Percentiles rank a stretch among this genome's conserved stretches.
Evolutionary conservation across 1,284 basidiomycete genomes (phyloP).

Genomic region (Chalciporus piperatoides): DNA sequence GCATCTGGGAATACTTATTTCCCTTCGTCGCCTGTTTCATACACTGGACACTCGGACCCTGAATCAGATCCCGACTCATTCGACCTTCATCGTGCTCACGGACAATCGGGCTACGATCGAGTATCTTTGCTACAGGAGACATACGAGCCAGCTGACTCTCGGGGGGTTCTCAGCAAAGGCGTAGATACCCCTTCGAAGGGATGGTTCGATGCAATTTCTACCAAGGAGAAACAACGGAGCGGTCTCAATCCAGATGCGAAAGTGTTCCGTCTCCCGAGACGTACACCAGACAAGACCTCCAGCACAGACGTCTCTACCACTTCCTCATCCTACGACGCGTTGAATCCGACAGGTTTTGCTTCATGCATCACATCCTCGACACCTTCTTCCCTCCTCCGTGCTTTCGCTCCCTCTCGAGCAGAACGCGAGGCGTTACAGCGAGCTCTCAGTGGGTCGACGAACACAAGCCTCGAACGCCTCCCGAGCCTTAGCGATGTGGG

Average conservation of each 20-base stretch:
- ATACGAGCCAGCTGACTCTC: slow-evolving; percentile 12
- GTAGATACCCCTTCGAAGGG: slow-evolving; percentile 35
- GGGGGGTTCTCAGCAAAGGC: slow-evolving; percentile 13
- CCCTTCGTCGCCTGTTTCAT: slow-evolving; percentile 37
- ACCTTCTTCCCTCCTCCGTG: slow-evolving; percentile 57
- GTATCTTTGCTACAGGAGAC: slow-evolving; percentile 36
- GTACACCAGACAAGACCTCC: slow-evolving; percentile 22
- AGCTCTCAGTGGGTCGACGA: slow-evolving; percentile 62
- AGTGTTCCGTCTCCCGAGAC: slow-evolving; percentile 60
- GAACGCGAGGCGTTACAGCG: slow-evolving; percentile 77
- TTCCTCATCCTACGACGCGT: slow-evolving; percentile 42
- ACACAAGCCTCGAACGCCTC: slow-evolving; percentile 67
- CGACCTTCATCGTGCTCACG: slow-evolving; percentile 39
- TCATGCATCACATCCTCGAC: slow-evolving; percentile 38
- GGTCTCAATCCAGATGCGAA: slow-evolving; percentile 83
- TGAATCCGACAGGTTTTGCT: slow-evolving; percentile 54
- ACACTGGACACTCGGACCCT: slow-evolving; percentile 22
- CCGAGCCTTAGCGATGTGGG: slow-evolving; percentile 69
- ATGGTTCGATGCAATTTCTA: slow-evolving; percentile 46
- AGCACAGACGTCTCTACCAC: slow-evolving; percentile 15
- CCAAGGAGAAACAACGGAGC: slow-evolving; percentile 48
- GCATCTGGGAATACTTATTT: slow-evolving; percentile 26
- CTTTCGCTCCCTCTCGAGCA: slow-evolving; percentile 77
- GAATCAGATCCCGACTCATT: slow-evolving; percentile 38
- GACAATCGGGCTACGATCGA: slow-evolving; percentile 35